Base-by-base conservation (phyloP, 2,329 filamentous ascomycete genomes). In the Dothidotthia symphoricarpi region DNA sequence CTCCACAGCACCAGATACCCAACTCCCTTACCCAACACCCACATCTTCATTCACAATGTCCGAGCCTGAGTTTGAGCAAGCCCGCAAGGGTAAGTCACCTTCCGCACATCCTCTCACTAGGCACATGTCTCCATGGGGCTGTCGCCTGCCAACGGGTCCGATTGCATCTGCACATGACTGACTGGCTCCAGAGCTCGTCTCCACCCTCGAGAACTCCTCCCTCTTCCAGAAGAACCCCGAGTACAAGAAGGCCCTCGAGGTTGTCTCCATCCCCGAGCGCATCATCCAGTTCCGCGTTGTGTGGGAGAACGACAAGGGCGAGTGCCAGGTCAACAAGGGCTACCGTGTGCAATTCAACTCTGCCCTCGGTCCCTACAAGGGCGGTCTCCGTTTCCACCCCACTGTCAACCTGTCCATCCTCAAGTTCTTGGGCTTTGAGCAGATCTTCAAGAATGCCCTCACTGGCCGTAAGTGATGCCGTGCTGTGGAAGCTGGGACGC, bases 361-460 rank as follows among this genome's bases (percentile, higher is more conserved):
- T 31, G 90, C 91, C 30, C 83, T 97, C 15, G 93, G 93, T 41
- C 93, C 93, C 36, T 97, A 95, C 85, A 97, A 97, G 81, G 93
- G 93, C 54, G 93, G 93, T 68, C 83, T 97, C 57, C 81, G 93
- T 58, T 88, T 98, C 72, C 93, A 98, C 72, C 93, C 91, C 47
- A 83, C 84, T 9, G 88, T 93, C 71, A 93, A 84, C 68, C 74
- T 84, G 36, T 80, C 75, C 40, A 76, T 81, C 63, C 81, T 98
- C 62, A 98, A 98, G 78, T 97, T 97, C 76, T 80, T 98, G 66
- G 93, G 91, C 53, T 97, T 97, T 64, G 93, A 98, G 82, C 93
- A 97, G 76, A 94, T 91, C 75, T 97, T 97, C 81, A 97, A 97
- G 82, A 97, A 97, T 87, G 93, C 93, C 55, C 76, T 97, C 57